These are phyloP conservation scores for Butyriboletus loyo DNA, from an alignment of 768 basidiomycete genomes.

Conservation along the genomic window DNA sequence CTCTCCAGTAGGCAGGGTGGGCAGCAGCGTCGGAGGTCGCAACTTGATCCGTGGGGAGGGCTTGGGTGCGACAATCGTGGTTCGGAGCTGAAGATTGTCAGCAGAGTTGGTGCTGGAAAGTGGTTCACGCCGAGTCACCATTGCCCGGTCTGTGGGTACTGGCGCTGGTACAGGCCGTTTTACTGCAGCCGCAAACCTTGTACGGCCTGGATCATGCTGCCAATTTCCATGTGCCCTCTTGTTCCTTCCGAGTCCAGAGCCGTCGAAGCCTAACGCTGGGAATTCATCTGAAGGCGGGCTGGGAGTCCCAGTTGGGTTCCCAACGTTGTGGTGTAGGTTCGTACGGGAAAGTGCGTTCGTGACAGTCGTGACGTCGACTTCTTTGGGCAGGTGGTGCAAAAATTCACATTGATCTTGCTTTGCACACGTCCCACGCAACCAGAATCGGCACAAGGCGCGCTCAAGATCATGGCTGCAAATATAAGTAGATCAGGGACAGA, in stretches of 20 bases:
- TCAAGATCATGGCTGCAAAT: constrained; percentile 83
- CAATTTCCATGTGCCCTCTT: constrained; percentile 41
- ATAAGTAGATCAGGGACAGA: constrained; percentile 11
- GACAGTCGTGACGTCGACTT: constrained; percentile 73
- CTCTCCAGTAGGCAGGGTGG: constrained; percentile 86
- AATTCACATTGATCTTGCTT: constrained; percentile 98
- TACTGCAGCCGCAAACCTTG: constrained; percentile 86
- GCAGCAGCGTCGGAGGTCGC: constrained; percentile 77
- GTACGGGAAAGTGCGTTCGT: constrained; percentile 66
- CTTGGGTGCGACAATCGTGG: constrained; percentile 72
- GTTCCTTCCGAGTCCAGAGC: constrained; percentile 35
- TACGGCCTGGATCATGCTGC: constrained; percentile 80
- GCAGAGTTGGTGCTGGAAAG: constrained; percentile 49
- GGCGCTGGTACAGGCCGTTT: constrained; percentile 55
- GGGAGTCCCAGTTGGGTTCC: constrained; percentile 35
- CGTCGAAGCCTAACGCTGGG: constrained; percentile 58
- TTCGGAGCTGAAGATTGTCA: constrained; percentile 61
- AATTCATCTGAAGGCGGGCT: constrained; percentile 56
- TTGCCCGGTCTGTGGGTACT: constrained; percentile 34
- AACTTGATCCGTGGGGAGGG: constrained; percentile 85
- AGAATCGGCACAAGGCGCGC: constrained; percentile 92
- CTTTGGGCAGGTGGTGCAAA: constrained; percentile 84
- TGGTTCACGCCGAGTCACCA: constrained; percentile 51
- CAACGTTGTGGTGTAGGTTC: constrained; percentile 46
- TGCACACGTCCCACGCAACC: constrained; percentile 95